phyloP scores from a whole-genome alignment of 1,284 basidiomycete species.

The Fomitopsis betulina region DNA sequence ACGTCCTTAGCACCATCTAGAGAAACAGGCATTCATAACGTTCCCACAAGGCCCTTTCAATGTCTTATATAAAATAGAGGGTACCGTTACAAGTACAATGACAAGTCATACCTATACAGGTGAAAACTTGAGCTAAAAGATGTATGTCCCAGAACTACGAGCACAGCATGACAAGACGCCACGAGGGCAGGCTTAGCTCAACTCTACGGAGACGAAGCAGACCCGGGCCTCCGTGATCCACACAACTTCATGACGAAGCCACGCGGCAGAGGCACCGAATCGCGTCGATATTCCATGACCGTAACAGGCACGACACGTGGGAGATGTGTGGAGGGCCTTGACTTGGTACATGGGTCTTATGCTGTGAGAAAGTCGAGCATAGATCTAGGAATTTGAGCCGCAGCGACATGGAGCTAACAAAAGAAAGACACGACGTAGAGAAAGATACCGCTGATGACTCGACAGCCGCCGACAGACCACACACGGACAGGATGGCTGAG shows the following conservation, averaged over 20 bases:
- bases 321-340: conserved; percentile 24
- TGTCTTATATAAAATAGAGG: too few relatives aligned
- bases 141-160: conserved; percentile 63
- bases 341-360: conserved; percentile 42
- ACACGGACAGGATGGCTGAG: not conserved
- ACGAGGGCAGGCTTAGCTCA: conserved; percentile 36
- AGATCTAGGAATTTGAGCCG: not conserved
- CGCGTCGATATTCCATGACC: conserved; percentile 26
- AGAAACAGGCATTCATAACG: too few relatives aligned
- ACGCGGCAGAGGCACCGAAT: conserved; percentile 14
- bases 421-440: not conserved
- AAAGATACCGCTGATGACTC: not conserved
- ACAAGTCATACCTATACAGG: not conserved
- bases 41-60: too few relatives aligned
- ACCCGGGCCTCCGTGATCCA: conserved; percentile 35
- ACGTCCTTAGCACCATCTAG: too few relatives aligned
- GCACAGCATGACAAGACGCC: conserved; percentile 27
- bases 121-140: conserved; percentile 8
- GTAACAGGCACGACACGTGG: conserved; percentile 41
- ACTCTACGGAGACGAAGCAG: conserved; percentile 49
- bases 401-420: not conserved
- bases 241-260: conserved; percentile 27
- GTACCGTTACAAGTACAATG: too few relatives aligned
- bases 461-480: not conserved
- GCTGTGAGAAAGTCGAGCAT: not conserved